phyloP scores from a whole-genome alignment of 768 basidiomycete species.

The Symmetrospora coprosmae region DNA sequence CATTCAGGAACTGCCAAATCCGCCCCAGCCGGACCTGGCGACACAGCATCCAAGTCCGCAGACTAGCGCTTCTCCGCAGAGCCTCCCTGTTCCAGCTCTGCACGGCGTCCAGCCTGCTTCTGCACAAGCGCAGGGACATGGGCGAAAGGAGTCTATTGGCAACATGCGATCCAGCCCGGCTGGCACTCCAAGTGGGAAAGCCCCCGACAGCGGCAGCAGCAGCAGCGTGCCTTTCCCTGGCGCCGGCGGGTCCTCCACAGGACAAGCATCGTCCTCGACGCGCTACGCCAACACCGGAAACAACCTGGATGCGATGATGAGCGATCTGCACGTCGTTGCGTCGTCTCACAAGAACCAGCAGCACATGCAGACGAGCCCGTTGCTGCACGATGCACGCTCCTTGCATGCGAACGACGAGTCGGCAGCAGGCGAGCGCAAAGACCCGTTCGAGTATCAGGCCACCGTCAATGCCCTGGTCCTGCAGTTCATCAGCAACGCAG shows the following conservation, averaged over 20 bases:
- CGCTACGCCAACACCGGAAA: not conserved
- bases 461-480: constrained; percentile 85
- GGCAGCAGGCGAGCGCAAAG: constrained; percentile 42
- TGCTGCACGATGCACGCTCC: not conserved
- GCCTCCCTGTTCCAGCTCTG: too few relatives aligned
- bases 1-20: constrained; percentile 68
- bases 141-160: too few relatives aligned
- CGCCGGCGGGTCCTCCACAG: not conserved
- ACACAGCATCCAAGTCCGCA: too few relatives aligned
- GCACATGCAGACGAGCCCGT: not conserved
- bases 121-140: too few relatives aligned
- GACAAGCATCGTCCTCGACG: not conserved
- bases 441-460: constrained; percentile 77
- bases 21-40: constrained; percentile 32
- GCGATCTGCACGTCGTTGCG: constrained; percentile 8
- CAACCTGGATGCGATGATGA: constrained; percentile 8
- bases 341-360: not conserved
- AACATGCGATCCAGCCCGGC: too few relatives aligned
- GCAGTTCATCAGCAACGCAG: constrained; percentile 89
- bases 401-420: not conserved
- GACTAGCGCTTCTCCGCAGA: too few relatives aligned
- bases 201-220: not conserved
- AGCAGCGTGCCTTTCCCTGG: not conserved
- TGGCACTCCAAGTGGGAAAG: too few relatives aligned
- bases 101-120: too few relatives aligned